Base-by-base conservation (phyloP, 768 basidiomycete genomes). In the Termitomyces sp. region DNA sequence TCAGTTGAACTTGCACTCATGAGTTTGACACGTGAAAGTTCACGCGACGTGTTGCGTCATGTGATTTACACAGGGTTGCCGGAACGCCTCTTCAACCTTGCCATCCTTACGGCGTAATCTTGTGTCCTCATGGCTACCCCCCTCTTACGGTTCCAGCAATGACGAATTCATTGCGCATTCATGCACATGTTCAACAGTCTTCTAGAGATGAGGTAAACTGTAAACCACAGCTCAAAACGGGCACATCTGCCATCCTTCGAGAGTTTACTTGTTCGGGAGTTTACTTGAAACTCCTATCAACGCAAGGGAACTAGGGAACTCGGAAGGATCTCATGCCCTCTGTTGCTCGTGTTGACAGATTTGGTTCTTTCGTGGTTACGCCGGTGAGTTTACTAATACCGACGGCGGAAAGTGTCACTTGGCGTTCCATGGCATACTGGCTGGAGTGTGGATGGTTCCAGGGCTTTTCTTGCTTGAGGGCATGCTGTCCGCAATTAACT, bases 391-490 rank as follows among this genome's bases (percentile, higher is more conserved):
- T 9, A 41, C 3, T 41, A 41, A 20, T 43, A 43, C 22, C 42
- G 22, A 43, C 3, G 22, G 12, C 12, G 6, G 4, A 43, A 22
- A 22, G 42, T 22, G n/a, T 13, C 22, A 2, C 69, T 67, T 22
- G 69, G 71, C 3, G 61, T 76, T 3, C 59, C 64, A 0, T 75
- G 72, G 57, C 74, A 75, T 72, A 55, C 73, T 75, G 60, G 60
- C 61, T 27, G 67, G 67, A 42, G 13, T 37, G 9, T 24, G 10
- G 22, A 1, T 68, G 74, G 14, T 83, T 80, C 79, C 58, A 83
- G 36, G 64, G 63, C 4, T 65, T 81, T n/a, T 72, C 79, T 0
- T 46, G 68, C 4, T 51, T 68, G 62, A 63, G 70, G 72, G 81
- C 80, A 34, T 56, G 75, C 63, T 18, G 34, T 26, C 27, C 5